Percentiles rank a stretch among this genome's conserved stretches.
phyloP scores from a whole-genome alignment of 768 basidiomycete species.

The Naganishia friedmannii region DNA sequence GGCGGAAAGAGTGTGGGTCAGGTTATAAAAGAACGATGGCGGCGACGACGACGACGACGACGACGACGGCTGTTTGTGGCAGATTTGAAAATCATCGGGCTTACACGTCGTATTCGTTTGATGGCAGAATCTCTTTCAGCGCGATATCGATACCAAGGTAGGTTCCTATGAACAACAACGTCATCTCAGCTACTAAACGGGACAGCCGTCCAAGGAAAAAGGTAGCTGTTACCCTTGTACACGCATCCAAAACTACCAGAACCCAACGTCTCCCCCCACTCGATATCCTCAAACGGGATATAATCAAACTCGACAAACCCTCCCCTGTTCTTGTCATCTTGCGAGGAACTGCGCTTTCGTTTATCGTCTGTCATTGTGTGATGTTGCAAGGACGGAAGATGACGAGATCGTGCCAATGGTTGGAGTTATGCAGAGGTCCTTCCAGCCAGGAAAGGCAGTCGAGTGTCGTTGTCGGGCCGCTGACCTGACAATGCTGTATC shows the following conservation, averaged over 20 bases:
- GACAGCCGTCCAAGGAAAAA: too few relatives aligned
- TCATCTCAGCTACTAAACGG: too few relatives aligned
- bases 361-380: conserved; percentile 4
- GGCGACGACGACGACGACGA: too few relatives aligned
- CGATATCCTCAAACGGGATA: conserved; percentile 44
- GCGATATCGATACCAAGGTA: conserved; percentile 96
- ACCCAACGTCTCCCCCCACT: conserved; percentile 45
- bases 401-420: too few relatives aligned
- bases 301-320: conserved; percentile 18
- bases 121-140: conserved; percentile 92
- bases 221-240: conserved; percentile 46
- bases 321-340: conserved; percentile 12
- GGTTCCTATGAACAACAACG: conserved; percentile 56
- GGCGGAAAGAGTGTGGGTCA: too few relatives aligned
- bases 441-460: too few relatives aligned
- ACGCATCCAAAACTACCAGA: conserved; percentile 49
- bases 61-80: too few relatives aligned
- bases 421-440: too few relatives aligned
- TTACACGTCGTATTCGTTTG: conserved; percentile 75
- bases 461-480: too few relatives aligned
- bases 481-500: too few relatives aligned
- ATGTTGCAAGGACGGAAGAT: background rate
- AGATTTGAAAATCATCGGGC: background rate
- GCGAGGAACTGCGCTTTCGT: background rate
- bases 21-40: too few relatives aligned